Evolutionary conservation across 2,329 filamentous ascomycete species (phyloP).

Genomic region (Neofusicoccum ribis): DNA sequence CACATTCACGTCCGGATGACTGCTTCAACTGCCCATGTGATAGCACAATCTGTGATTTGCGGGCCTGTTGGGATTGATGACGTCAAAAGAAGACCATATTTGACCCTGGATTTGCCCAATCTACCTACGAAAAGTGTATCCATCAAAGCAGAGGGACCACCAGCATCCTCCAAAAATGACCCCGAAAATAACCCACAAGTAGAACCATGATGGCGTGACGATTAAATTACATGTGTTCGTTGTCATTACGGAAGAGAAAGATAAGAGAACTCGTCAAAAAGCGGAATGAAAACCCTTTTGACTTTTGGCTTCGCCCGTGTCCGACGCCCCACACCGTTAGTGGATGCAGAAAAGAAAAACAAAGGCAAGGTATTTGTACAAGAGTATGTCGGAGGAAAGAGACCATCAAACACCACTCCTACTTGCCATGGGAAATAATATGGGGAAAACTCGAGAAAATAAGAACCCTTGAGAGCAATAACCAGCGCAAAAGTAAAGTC

Average conservation of each 20-base stretch:
- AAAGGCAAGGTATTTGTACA: conserved; percentile 1
- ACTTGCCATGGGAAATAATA: neutral
- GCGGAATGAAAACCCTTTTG: neutral
- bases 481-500: neutral
- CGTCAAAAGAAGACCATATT: neutral
- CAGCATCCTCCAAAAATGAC: neutral
- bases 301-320: neutral
- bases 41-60: neutral
- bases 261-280: neutral
- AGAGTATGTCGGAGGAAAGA: neutral
- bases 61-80: too few relatives aligned
- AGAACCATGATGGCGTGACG: conserved; percentile 1
- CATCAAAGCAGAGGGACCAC: neutral
- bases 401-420: conserved; percentile 5
- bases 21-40: neutral
- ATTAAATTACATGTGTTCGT: conserved; percentile 12
- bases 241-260: neutral
- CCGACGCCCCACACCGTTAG: neutral
- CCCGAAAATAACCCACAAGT: neutral
- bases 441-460: neutral
- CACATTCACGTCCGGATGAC: too few relatives aligned
- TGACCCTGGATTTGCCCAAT: neutral
- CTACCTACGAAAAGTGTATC: neutral
- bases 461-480: neutral
- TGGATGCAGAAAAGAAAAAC: neutral